These are phyloP conservation scores for Ophiocordyceps sinensis DNA, from an alignment of 2,329 filamentous ascomycete genomes.

Conservation along the genomic window DNA sequence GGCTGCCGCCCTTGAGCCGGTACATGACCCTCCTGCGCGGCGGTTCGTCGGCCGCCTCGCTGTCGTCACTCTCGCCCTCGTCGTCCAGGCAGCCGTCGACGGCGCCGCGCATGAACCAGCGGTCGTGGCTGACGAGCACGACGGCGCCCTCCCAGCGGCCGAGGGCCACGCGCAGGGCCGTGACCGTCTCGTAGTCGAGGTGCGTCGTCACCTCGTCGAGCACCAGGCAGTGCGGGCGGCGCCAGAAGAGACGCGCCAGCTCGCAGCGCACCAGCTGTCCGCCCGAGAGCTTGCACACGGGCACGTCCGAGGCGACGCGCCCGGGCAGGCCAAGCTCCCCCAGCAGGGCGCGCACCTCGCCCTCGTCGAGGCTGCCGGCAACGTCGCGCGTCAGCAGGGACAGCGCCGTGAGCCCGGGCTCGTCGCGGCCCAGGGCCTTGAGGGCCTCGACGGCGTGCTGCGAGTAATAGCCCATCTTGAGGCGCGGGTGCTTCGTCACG, in stretches of 20 bases:
- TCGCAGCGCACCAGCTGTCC: slow-evolving; percentile 58
- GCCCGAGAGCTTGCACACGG: slow-evolving; percentile 59
- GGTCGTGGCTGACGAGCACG: slow-evolving; percentile 66
- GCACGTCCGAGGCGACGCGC: slow-evolving; percentile 56
- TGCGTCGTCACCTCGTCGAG: slow-evolving; percentile 78
- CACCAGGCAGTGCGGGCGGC: slow-evolving; percentile 55
- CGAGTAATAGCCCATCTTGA: slow-evolving; percentile 63
- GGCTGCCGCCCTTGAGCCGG: slow-evolving; percentile 40
- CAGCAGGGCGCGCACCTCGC: slow-evolving; percentile 51
- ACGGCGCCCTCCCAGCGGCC: slow-evolving; percentile 59
- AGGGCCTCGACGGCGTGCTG: slow-evolving; percentile 65
- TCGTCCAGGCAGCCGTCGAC: slow-evolving; percentile 30
- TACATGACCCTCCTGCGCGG: slow-evolving; percentile 41
- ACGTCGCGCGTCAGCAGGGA: slow-evolving; percentile 43
- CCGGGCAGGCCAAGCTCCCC: slow-evolving; percentile 57
- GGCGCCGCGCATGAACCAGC: slow-evolving; percentile 64
- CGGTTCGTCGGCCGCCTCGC: slow-evolving; percentile 25
- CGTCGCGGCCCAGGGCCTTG: slow-evolving; percentile 33
- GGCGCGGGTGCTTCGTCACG: slow-evolving; percentile 50
- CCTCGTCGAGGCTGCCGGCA: slow-evolving; percentile 42
- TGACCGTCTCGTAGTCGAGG: slow-evolving; percentile 69
- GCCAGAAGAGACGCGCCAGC: slow-evolving; percentile 54
- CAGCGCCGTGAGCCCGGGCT: slow-evolving; percentile 48
- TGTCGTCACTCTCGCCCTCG: slow-evolving; percentile 20
- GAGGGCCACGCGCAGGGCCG: slow-evolving; percentile 53